Evolutionary conservation across 345 rosid genomes (phyloP).

Genomic region (Durio zibethinus): DNA sequence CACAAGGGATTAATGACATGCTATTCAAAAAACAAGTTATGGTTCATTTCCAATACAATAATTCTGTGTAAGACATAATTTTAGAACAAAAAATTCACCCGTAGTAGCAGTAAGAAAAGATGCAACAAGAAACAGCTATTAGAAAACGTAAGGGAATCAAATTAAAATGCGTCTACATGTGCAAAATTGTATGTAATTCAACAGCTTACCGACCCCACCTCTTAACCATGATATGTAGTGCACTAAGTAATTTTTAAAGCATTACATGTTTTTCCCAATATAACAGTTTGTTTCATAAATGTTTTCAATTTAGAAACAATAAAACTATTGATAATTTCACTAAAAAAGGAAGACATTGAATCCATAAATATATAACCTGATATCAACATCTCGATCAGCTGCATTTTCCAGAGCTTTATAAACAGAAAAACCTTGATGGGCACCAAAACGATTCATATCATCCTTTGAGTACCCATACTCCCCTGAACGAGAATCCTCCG

Average conservation of each 20-base stretch:
- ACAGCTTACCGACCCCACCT: not conserved
- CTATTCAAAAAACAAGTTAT: not conserved
- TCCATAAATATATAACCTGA: conserved; percentile 39
- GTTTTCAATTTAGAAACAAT: not conserved
- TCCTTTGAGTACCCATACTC: conserved; percentile 69
- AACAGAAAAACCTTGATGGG: conserved; percentile 51
- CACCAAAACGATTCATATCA: conserved; percentile 54
- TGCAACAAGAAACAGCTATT: not conserved
- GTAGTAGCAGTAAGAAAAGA: not conserved
- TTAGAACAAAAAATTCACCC: not conserved
- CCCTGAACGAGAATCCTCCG: conserved; percentile 66
- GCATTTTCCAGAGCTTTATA: conserved; percentile 60
- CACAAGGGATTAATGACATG: not conserved
- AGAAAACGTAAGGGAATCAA: too few relatives aligned
- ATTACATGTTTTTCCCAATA: not conserved
- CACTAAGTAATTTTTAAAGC: not conserved
- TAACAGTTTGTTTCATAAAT: not conserved
- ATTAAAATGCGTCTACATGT: too few relatives aligned
- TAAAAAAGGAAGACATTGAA: not conserved
- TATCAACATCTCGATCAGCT: conserved; percentile 57
- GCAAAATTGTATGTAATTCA: too few relatives aligned
- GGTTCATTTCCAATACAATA: not conserved
- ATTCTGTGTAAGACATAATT: not conserved
- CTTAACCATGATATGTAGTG: not conserved
- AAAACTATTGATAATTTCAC: not conserved